Evolutionary conservation across 768 basidiomycete species (phyloP).

Genomic region (Leccinum sublutescens): DNA sequence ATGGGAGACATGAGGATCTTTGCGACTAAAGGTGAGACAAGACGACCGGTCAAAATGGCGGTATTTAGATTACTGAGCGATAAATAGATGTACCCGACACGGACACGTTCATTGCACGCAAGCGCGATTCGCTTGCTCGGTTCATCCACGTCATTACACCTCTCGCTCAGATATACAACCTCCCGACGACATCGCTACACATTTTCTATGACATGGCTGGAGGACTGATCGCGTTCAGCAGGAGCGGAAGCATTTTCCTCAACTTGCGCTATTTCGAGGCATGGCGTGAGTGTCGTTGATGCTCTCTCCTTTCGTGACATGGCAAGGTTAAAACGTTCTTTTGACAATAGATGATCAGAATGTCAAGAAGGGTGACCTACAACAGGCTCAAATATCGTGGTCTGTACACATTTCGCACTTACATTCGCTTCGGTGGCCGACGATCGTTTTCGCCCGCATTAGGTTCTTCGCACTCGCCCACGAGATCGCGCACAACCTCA

Average conservation of each 20-base stretch:
- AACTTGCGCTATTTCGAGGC: conserved; percentile 83
- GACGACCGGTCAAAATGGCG: neutral
- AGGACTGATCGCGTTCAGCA: conserved; percentile 89
- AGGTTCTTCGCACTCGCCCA: conserved; percentile 92
- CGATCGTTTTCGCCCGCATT: neutral
- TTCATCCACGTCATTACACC: conserved; percentile 71
- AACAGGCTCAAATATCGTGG: conserved; percentile 81
- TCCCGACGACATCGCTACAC: conserved; percentile 73
- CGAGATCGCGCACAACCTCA: conserved; percentile 90
- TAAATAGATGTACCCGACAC: conserved; percentile 55
- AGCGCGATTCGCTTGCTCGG: conserved; percentile 59
- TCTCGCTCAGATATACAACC: conserved; percentile 67
- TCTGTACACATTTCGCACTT: conserved; percentile 27
- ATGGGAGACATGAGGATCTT: conserved; percentile 65
- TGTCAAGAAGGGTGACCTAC: conserved; percentile 50
- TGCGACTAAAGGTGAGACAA: conserved; percentile 52
- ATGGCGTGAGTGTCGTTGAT: conserved; percentile 66
- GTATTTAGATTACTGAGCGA: conserved; percentile 2
- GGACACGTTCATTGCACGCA: conserved; percentile 47
- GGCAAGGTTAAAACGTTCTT: neutral
- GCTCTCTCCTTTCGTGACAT: neutral
- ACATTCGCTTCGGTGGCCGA: neutral
- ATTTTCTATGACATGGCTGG: conserved; percentile 85
- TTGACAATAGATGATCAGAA: conserved; percentile 60
- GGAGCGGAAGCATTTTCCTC: conserved; percentile 82